Evolutionary conservation across 129 eudicot species (phyloP), one percentile per base, ranked within the genome.

Genomic region (Lactuca saligna): DNA sequence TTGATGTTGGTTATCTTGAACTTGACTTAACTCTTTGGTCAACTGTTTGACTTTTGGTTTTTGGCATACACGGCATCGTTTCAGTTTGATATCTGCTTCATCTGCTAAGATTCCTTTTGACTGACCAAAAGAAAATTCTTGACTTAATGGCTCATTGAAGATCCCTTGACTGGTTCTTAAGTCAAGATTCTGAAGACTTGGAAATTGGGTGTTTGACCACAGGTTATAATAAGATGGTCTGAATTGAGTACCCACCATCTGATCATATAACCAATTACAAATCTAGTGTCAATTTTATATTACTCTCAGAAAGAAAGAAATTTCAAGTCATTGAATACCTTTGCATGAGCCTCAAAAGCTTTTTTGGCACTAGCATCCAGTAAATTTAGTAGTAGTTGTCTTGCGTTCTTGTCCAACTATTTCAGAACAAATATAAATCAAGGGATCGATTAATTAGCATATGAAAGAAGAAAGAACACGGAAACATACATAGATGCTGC

Each of bases 321-420:
- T 0, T 38, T 63, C 69, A 53, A 55, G 64, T 20, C 16, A 31
- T 13, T 29, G 74, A 54, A 11, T 78, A 76, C 82, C 77, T 80
- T 77, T 62, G 78, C 66, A 64, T 77, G 74, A 46, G 57, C 62
- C 42, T 72, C 69, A 0, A 83, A 70, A 50, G 77, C 61, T 58
- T 62, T 73, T 57, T 68, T 54, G 17, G 88, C 69, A 39, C 78
- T 71, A 71, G 61, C 63, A 46, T 83, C 72, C 29, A 83, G 75
- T 69, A 83, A 20, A 53, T 76, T 69, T 38, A 70, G 44, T 15
- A 83, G 74, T 11, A 83, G 51, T 54, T 54, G 62, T 37, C 75
- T 76, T 53, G 88, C 63, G 7, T 83, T 73, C 12, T 76, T 32
- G 54, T 80, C 80, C 80, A 83, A 65, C 82, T 80, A 50, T 55